phyloP scores from a whole-genome alignment of 805 yeast species.

The Saccharomycopsis olivae region DNA sequence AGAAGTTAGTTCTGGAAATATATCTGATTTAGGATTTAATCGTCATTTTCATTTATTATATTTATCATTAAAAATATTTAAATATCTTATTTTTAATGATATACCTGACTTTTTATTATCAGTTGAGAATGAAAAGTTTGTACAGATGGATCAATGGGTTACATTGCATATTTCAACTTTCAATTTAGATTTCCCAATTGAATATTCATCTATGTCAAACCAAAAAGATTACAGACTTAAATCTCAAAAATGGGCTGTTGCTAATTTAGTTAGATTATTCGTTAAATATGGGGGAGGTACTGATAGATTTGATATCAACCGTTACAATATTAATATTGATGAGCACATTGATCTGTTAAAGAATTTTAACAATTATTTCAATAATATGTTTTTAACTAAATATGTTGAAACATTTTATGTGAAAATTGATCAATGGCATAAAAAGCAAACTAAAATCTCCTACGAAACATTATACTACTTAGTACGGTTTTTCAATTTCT shows the following conservation, averaged over 20 bases:
- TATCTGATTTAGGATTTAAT: neutral
- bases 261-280: constrained; percentile 62
- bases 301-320: constrained; percentile 23
- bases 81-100: constrained; percentile 48
- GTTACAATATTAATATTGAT: constrained; percentile 9
- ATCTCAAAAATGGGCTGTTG: constrained; percentile 83
- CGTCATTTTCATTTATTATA: constrained; percentile 33
- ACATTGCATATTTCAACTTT: constrained; percentile 52
- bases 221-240: constrained; percentile 47
- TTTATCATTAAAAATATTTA: constrained; percentile 53
- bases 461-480: constrained; percentile 9
- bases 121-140: constrained; percentile 27
- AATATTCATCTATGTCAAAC: constrained; percentile 41
- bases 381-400: neutral
- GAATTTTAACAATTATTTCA: constrained; percentile 6
- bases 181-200: constrained; percentile 43
- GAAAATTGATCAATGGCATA: constrained; percentile 50
- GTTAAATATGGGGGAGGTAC: constrained; percentile 38
- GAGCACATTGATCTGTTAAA: constrained; percentile 7
- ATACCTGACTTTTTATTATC: constrained; percentile 42
- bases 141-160: constrained; percentile 46
- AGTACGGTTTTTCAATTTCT: constrained; percentile 11
- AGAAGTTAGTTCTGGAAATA: neutral
- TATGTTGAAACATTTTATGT: constrained; percentile 11
- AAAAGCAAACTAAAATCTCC: constrained; percentile 24